Base-by-base conservation (phyloP, 176 grass and related monocot genomes). In the Otatea glauca region DNA sequence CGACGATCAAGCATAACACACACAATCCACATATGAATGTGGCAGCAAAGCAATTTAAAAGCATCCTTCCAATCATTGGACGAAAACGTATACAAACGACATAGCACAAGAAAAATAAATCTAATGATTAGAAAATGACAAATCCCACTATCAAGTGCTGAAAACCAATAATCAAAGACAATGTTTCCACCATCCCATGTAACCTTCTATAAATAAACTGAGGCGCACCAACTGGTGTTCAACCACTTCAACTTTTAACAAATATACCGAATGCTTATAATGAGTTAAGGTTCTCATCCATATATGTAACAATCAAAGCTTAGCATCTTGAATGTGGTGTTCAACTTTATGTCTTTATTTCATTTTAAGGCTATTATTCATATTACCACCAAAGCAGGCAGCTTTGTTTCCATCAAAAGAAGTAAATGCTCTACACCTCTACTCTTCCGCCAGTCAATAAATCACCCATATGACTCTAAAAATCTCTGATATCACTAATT, bases 71-170 rank as follows among this genome's bases (percentile, higher is more conserved):
- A 82, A 15, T 14, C 7, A 45, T 65, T 0, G 3, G 4, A 68
- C 1, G 34, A 76, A 18, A 4, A 24, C 18, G 21, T 5, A 4
- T 5, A n/a, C 16, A 24, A 44, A 47, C 2, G 1, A 34, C 10
- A 75, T 12, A 32, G 70, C 37, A 35, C 18, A 81, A 58, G 15
- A 39, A 29, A 84, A 85, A 62, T 11, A n/a, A 70, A 77, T 44
- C 3, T 37, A 21, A 41, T 41, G 14, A 20, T 44, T 20, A 20
- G 0, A 32, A 82, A 68, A 64, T 9, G 4, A 27, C 6, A 79
- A n/a, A 85, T 29, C 70, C 11, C 6, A 56, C 42, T 20, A 20
- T 21, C 5, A 9, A 23, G 14, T 9, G 35, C 64, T 15, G 9
- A 39, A 76, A 89, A 75, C 13, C 23, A 74, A 49, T 29, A 59